Percentiles rank a stretch among this genome's conserved stretches.
phyloP scores from a whole-genome alignment of 1,284 basidiomycete genomes.

The Heterobasidion occidentale region DNA sequence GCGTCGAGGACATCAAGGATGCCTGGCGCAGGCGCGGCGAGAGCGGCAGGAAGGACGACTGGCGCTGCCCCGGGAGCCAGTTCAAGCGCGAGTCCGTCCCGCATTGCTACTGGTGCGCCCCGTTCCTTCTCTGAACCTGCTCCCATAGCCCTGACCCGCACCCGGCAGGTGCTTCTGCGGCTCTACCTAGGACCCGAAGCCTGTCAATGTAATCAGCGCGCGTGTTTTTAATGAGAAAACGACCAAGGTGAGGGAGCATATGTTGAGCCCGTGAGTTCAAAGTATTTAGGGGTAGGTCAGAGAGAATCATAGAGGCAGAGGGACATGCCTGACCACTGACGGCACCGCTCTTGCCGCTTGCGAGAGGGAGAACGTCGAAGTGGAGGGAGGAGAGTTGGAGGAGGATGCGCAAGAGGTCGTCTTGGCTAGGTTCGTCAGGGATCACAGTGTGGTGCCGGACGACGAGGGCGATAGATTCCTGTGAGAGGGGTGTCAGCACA shows the following conservation, averaged over 20 bases:
- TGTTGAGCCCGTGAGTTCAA: neutral
- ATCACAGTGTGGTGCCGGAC: constrained; percentile 55
- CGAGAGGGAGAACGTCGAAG: constrained; percentile 57
- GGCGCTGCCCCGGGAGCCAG: constrained; percentile 88
- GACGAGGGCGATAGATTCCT: constrained; percentile 46
- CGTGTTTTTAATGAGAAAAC: neutral
- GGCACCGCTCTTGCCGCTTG: constrained; percentile 63
- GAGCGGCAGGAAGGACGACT: constrained; percentile 51
- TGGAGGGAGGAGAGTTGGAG: constrained; percentile 56
- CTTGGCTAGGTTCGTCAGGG: constrained; percentile 35
- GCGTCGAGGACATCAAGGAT: constrained; percentile 67
- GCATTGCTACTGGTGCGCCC: constrained; percentile 55
- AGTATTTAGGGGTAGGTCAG: neutral
- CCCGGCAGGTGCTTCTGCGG: constrained; percentile 75
- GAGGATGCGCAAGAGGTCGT: constrained; percentile 48
- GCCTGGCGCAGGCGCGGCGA: constrained; percentile 74
- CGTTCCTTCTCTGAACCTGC: neutral
- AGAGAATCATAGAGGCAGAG: constrained; percentile 1
- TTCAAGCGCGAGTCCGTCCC: constrained; percentile 61
- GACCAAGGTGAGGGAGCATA: neutral
- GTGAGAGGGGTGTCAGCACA: neutral
- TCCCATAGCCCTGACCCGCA: neutral
- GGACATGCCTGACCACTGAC: constrained; percentile 63
- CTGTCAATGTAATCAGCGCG: constrained; percentile 21
- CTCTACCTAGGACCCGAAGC: constrained; percentile 62